Conservation (phyloP, 2,329 filamentous ascomycete species). For the Coniosporium tulheliwenetii region DNA sequence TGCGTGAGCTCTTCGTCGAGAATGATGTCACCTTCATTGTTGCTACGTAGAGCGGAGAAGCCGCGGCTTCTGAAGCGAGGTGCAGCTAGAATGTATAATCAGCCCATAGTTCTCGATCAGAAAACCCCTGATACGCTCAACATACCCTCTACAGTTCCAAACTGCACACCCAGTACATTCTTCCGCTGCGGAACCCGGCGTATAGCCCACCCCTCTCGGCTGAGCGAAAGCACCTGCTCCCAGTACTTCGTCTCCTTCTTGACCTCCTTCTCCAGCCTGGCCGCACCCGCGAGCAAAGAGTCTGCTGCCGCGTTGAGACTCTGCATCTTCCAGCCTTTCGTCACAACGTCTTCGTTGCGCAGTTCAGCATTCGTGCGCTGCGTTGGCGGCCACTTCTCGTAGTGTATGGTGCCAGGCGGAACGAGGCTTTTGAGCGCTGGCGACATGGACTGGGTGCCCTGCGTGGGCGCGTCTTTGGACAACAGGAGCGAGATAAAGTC, state of each 20-base stretch:
- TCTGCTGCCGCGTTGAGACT: conserved; percentile 61
- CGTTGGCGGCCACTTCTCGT: conserved; percentile 40
- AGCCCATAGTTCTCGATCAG: conserved; percentile 7
- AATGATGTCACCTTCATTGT: conserved; percentile 56
- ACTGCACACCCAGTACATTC: conserved; percentile 68
- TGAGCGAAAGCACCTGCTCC: conserved; percentile 69
- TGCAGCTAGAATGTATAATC: conserved; percentile 25
- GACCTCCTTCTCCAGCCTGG: conserved; percentile 61
- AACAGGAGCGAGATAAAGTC: conserved; percentile 74
- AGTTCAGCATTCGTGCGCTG: conserved; percentile 37
- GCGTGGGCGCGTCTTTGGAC: conserved; percentile 62
- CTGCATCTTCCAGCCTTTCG: conserved; percentile 61
- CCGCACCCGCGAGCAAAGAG: conserved; percentile 55
- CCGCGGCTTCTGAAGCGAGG: conserved; percentile 50
- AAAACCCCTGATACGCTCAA: conserved; percentile 2
- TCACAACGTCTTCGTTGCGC: conserved; percentile 31
- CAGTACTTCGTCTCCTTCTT: conserved; percentile 74
- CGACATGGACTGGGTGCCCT: conserved; percentile 56
- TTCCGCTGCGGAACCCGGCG: conserved; percentile 59
- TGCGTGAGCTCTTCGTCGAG: conserved; percentile 51
- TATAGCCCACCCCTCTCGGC: conserved; percentile 73
- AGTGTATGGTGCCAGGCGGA: conserved; percentile 61
- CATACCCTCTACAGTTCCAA: conserved; percentile 67
- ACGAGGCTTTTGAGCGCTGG: conserved; percentile 52
- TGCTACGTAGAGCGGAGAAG: conserved; percentile 64